phyloP scores from a whole-genome alignment of 2,329 filamentous ascomycete genomes.

The Beauveria sp. region DNA sequence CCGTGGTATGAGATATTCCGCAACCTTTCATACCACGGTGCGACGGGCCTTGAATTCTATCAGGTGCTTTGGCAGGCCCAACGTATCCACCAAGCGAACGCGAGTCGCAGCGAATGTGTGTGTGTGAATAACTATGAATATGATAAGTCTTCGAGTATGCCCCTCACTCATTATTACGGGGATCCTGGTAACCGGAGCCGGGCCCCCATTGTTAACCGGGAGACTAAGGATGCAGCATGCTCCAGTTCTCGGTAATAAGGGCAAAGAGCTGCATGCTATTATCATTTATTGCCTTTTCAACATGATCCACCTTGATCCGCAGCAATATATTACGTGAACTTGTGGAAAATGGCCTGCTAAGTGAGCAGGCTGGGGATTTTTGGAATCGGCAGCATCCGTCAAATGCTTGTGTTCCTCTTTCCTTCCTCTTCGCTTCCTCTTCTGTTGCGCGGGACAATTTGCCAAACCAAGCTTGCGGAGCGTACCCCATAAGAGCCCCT shows the following conservation, averaged over 20 bases:
- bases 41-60: too few relatives aligned
- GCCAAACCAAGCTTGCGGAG: background rate
- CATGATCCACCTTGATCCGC: background rate
- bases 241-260: background rate
- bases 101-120: background rate
- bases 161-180: background rate
- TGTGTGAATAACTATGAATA: background rate
- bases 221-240: background rate
- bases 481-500: background rate
- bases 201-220: background rate
- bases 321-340: background rate
- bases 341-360: background rate
- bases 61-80: too few relatives aligned
- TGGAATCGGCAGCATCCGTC: background rate
- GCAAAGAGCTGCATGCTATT: background rate
- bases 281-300: background rate
- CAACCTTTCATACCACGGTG: too few relatives aligned
- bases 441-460: background rate
- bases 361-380: background rate
- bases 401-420: background rate
- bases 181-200: background rate
- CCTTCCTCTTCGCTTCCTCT: background rate
- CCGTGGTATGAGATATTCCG: too few relatives aligned
- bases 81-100: too few relatives aligned
- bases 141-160: background rate